Evolutionary conservation across 2,329 filamentous ascomycete genomes (phyloP), one percentile per base, ranked within the genome.

Genomic region (Talaromyces marneffei): DNA sequence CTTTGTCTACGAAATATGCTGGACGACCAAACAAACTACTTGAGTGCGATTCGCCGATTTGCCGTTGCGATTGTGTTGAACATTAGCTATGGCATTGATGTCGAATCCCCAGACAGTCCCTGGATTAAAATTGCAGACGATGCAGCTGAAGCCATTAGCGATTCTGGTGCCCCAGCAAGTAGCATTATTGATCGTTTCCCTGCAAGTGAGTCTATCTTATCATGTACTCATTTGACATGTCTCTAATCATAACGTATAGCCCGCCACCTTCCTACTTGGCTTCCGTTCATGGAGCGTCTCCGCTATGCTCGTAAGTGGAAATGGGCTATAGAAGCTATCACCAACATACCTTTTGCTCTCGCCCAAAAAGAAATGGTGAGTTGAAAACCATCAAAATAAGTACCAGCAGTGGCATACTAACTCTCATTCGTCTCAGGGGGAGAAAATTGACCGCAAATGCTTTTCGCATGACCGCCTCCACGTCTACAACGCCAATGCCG

Each of bases 201-300:
- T 35, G 53, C 53, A 14, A 40, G 53, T 55, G 40, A 40, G 53
- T 39, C 2, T 31, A 5, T 31, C 14, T n/a, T n/a, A n/a, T n/a
- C n/a, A n/a, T n/a, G n/a, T 12, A 29, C 12, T 14, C 23, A 31
- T 7, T 8, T 31, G 18, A 53, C 23, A 23, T 27, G 7, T 9
- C n/a, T 25, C 33, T 54, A 18, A 54, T 18, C 35, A 31, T 29
- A 7, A 29, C 3, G 23, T n/a, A 14, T 12, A 57, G 39, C 40
- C 4, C 55, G 55, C 10, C 40, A 57, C 35, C 55, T 57, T 14
- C 55, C 55, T 20, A 57, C 39, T n/a, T 44, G 55, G 55, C 55
- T 57, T 57, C 55, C 40, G 18, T 57, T 46, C 27, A 57, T 44
- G 40, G 55, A 57, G 53, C 53, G 53, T 40, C 55, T 57, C 27